Evolutionary conservation across 441 rosid genomes (phyloP), one percentile per base, ranked within the genome.

Genomic region (Erodium trifolium): DNA sequence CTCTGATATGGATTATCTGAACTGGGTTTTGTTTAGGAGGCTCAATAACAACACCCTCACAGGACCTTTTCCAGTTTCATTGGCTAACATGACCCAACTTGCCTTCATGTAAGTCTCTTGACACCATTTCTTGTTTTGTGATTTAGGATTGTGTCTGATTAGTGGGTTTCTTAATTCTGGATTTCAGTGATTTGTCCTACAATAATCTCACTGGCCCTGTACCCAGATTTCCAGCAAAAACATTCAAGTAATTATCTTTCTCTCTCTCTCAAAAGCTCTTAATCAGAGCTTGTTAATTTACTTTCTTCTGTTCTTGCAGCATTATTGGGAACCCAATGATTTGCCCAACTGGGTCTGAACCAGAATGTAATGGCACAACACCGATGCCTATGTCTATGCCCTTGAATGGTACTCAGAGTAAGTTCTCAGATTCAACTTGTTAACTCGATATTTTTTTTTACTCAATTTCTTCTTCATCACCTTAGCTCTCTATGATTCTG

Each of bases 361-460:
- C 90, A 55, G 96, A 90, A 60, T 94, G 99, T 84, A 81, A 80
- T 72, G 96, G 99, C 69, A 80, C 85, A 65, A 80, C 81, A 67
- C 74, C 90, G 70, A 94, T 88, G 79, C 99, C 99, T 18, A 92
- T 87, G 92, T 94, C 99, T 69, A 90, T 89, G 96, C 84, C 85
- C 82, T 80, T 91, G 86, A 94, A 87, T 73, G 77, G 67, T 78
- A 77, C 99, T 65, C 83, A 87, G 78, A 69, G 96, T 93, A 81
- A 79, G 82, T 18, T 3, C 9, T 18, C 63, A 18, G 68, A 49
- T 60, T 41, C 45, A 41, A 8, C 45, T 41, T 1, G 7, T 41
- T 41, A 41, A 41, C 45, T 41, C 45, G 2, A 41, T 23, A 23
- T 23, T 41, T 63, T 4, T 1, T 19, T 5, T 19, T 12, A 2